Conservation (phyloP, 1,284 basidiomycete genomes). For the Quambalaria eucalypti region DNA sequence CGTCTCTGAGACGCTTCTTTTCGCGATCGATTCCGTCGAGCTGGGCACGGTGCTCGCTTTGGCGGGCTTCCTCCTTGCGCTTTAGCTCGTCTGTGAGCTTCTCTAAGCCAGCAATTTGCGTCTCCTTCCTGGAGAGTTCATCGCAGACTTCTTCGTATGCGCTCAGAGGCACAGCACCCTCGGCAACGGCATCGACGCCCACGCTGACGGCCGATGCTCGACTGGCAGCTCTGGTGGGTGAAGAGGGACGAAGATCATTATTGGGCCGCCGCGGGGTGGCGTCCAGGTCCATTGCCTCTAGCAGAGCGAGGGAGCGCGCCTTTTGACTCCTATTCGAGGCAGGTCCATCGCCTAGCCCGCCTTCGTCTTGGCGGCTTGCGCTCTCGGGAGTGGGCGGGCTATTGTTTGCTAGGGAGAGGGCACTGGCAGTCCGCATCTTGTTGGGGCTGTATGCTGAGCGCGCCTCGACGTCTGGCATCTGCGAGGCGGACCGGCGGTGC, state of each 20-base stretch:
- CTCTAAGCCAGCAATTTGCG: slow-evolving; percentile 1
- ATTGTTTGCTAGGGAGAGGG: not conserved
- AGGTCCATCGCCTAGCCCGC: too few species aligned
- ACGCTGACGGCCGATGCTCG: not conserved
- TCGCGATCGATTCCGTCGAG: not conserved
- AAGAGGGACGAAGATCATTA: not conserved
- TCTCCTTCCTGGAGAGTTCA: slow-evolving; percentile 1
- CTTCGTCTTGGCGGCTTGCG: too few species aligned
- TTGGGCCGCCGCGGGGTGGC: slow-evolving; percentile 3
- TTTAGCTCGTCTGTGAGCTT: too few species aligned
- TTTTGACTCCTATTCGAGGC: not conserved
- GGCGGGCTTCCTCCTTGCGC: too few species aligned
- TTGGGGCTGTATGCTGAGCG: too few species aligned
- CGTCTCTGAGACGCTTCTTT: not conserved
- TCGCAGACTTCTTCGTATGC: slow-evolving; percentile 3
- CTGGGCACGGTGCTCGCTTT: not conserved
- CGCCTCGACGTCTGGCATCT: too few species aligned
- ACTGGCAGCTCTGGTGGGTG: not conserved
- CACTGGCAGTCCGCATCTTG: not conserved
- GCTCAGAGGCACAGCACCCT: slow-evolving; percentile 4
- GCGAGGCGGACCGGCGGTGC: too few species aligned
- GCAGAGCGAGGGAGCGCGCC: not conserved
- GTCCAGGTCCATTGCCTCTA: slow-evolving; percentile 8
- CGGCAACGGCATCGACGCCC: not conserved
- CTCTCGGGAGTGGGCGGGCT: too few species aligned